phyloP scores from a whole-genome alignment of 139 green algal genomes.

The Chlorella sp. region DNA sequence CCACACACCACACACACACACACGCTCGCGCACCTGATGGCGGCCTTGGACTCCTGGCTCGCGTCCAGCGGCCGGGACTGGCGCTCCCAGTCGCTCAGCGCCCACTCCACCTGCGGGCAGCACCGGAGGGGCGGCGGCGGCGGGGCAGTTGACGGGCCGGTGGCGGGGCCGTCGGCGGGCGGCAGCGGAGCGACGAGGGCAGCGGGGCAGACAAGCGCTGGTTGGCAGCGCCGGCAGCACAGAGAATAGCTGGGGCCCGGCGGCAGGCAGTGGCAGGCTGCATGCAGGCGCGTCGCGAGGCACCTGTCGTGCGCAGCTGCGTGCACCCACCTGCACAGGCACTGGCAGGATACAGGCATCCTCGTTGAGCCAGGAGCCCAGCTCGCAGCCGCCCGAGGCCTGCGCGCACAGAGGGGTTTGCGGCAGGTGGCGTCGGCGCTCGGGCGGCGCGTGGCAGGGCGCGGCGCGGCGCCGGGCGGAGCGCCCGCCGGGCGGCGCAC shows the following conservation, averaged over 20 bases:
- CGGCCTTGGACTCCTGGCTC: neutral
- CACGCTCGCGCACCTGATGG: neutral
- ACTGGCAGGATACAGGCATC: conserved; percentile 23
- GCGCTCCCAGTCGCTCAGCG: conserved; percentile 37
- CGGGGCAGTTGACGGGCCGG: neutral
- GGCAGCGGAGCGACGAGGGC: no score
- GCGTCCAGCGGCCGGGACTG: conserved; percentile 1
- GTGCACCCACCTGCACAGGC: no score
- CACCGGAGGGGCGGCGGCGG: no score
- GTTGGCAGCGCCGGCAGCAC: neutral
- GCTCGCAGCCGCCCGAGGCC: neutral
- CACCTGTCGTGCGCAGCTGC: no score
- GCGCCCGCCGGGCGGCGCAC: neutral
- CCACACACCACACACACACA: neutral
- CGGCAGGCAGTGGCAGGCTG: no score
- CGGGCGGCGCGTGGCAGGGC: neutral
- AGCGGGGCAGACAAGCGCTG: no score
- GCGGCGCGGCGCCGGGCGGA: neutral
- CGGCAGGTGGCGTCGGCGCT: neutral
- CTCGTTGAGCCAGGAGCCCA: conserved; percentile 10
- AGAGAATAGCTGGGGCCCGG: no score
- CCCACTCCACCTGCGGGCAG: neutral
- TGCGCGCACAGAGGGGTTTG: neutral
- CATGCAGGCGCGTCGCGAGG: no score
- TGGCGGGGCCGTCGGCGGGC: neutral